These are phyloP conservation scores for Paraconiothyrium sp. DNA, from an alignment of 2,329 filamentous ascomycete species.

Conservation along the genomic window DNA sequence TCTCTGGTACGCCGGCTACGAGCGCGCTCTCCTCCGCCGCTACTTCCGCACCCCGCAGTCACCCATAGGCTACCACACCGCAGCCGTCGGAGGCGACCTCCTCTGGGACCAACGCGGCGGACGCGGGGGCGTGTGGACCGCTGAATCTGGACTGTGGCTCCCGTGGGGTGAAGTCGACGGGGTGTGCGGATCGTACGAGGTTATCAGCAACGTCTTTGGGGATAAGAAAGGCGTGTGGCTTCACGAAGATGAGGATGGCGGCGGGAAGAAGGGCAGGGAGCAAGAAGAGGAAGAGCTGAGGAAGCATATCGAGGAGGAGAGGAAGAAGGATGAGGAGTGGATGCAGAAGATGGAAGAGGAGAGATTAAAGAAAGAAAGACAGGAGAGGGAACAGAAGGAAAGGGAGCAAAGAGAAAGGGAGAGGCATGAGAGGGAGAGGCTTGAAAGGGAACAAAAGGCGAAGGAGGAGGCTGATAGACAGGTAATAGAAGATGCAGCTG, in stretches of 20 bases:
- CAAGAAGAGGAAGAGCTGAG: slow-evolving; percentile 26
- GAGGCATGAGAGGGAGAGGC: slow-evolving; percentile 11
- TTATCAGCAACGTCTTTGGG: slow-evolving; percentile 57
- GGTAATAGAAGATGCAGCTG: background rate
- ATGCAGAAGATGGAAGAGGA: slow-evolving; percentile 33
- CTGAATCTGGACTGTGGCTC: slow-evolving; percentile 57
- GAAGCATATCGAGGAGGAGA: slow-evolving; percentile 24
- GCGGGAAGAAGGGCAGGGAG: slow-evolving; percentile 24
- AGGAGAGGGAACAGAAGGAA: slow-evolving; percentile 24
- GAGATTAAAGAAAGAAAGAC: slow-evolving; percentile 18
- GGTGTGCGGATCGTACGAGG: slow-evolving; percentile 44
- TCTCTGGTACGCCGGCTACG: slow-evolving; percentile 61
- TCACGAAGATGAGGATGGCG: slow-evolving; percentile 36
- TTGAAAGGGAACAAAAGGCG: slow-evolving; percentile 19
- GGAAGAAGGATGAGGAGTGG: slow-evolving; percentile 24
- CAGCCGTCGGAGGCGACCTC: slow-evolving; percentile 57
- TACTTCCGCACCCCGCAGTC: slow-evolving; percentile 58
- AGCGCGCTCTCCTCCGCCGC: slow-evolving; percentile 60
- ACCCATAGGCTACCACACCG: slow-evolving; percentile 54
- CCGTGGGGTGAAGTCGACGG: slow-evolving; percentile 58
- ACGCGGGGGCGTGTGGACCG: slow-evolving; percentile 64
- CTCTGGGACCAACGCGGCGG: slow-evolving; percentile 63
- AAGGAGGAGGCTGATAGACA: slow-evolving; percentile 17
- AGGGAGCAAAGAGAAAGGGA: slow-evolving; percentile 21
- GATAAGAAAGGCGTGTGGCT: slow-evolving; percentile 57